Conservation (phyloP, 106 monocot genomes). For the Acanthochlamys bracteata region DNA sequence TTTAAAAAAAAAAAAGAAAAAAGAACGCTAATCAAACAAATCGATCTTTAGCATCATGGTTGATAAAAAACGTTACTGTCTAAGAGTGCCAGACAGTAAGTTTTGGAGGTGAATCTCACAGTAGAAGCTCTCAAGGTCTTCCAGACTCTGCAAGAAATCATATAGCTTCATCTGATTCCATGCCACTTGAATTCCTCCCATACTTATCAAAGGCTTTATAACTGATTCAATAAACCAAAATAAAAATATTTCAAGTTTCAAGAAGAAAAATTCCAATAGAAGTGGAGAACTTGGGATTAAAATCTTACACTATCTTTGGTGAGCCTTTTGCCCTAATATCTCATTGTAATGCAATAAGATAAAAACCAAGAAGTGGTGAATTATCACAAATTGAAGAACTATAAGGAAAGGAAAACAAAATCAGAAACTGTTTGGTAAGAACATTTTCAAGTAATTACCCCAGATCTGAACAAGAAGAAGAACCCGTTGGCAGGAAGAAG, state of each 20-base stretch:
- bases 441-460: conserved; percentile 41
- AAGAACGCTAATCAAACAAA: neutral
- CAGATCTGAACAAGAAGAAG: no score
- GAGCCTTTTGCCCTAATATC: conserved; percentile 87
- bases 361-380: neutral
- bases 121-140: conserved; percentile 79
- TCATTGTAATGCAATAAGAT: conserved; percentile 82
- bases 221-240: conserved; percentile 22
- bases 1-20: neutral
- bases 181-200: conserved; percentile 91
- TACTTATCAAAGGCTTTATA: conserved; percentile 80
- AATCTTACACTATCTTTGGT: conserved; percentile 84
- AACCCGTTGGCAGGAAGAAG: no score
- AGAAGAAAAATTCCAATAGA: neutral
- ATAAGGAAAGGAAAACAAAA: neutral
- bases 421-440: neutral
- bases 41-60: neutral
- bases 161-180: conserved; percentile 95
- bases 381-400: neutral
- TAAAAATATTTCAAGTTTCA: neutral
- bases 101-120: conserved; percentile 98
- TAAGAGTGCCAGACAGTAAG: conserved; percentile 96
- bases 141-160: conserved; percentile 65
- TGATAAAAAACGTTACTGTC: conserved; percentile 55
- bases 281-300: neutral